Percentiles rank a stretch among this genome's conserved stretches.
Evolutionary conservation across 306 rosid species (phyloP).

Genomic region (Sesbania bispinosa): DNA sequence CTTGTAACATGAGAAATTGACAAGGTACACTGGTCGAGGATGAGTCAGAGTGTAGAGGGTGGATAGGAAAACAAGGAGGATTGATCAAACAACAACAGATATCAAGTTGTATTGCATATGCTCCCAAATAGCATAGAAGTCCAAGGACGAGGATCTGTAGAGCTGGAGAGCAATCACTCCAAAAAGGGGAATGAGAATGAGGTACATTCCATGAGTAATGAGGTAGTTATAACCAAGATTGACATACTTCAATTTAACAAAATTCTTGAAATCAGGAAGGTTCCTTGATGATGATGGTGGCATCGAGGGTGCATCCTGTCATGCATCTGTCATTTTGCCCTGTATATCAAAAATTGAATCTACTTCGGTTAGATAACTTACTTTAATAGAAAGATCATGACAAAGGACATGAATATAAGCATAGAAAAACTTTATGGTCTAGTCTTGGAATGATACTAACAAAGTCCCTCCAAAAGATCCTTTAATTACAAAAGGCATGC

Average conservation of each 20-base stretch:
- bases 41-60: constrained; percentile 78
- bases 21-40: constrained; percentile 74
- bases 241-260: constrained; percentile 74
- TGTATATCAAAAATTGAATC: constrained; percentile 31
- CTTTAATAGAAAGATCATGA: background rate
- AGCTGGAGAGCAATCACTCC: constrained; percentile 62
- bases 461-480: too few relatives aligned
- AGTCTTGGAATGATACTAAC: too few relatives aligned
- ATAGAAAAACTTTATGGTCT: background rate
- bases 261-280: constrained; percentile 85
- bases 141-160: constrained; percentile 65
- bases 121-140: constrained; percentile 75
- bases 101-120: constrained; percentile 70
- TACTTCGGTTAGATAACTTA: background rate
- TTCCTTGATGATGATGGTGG: constrained; percentile 56
- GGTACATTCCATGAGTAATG: constrained; percentile 86
- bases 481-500: too few relatives aligned
- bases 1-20: constrained; percentile 81
- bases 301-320: constrained; percentile 39
- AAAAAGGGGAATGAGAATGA: constrained; percentile 75
- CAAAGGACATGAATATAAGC: background rate
- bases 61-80: constrained; percentile 75
- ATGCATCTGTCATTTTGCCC: constrained; percentile 62
- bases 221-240: constrained; percentile 89
- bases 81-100: constrained; percentile 63